phyloP scores from a whole-genome alignment of 2,329 filamentous ascomycete genomes.

The Botrytis fabae region DNA sequence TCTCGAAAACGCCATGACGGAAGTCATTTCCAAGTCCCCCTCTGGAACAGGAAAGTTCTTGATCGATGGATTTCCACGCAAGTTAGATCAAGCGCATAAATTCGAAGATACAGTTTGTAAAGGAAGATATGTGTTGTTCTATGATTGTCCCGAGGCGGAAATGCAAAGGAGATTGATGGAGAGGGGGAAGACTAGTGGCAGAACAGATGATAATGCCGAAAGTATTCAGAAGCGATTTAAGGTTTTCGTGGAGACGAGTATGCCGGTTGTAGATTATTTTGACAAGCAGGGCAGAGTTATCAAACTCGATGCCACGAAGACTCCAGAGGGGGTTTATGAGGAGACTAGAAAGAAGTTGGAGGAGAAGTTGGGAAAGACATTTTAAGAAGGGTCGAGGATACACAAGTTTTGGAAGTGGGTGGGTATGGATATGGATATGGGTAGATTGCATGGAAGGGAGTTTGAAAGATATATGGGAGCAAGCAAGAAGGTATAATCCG shows the following conservation, averaged over 20 bases:
- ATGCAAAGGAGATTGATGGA: slow-evolving; percentile 54
- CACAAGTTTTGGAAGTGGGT: not conserved
- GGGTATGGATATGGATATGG: slow-evolving; percentile 6
- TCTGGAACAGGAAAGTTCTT: slow-evolving; percentile 68
- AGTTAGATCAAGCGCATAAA: slow-evolving; percentile 93
- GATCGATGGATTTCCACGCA: slow-evolving; percentile 84
- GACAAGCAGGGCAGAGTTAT: slow-evolving; percentile 75
- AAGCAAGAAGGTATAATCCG: slow-evolving; percentile 14
- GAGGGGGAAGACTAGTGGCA: slow-evolving; percentile 52
- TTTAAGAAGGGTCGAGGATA: slow-evolving; percentile 38
- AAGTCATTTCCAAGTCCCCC: slow-evolving; percentile 56
- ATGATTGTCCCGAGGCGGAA: slow-evolving; percentile 85
- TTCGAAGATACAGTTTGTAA: slow-evolving; percentile 90
- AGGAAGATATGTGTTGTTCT: slow-evolving; percentile 85
- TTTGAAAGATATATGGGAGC: slow-evolving; percentile 19
- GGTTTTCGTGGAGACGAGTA: slow-evolving; percentile 92
- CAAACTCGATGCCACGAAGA: slow-evolving; percentile 70
- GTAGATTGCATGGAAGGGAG: not conserved
- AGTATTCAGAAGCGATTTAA: slow-evolving; percentile 95
- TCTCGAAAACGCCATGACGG: slow-evolving; percentile 89
- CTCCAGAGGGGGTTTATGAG: slow-evolving; percentile 62
- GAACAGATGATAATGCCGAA: slow-evolving; percentile 91
- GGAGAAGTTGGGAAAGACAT: slow-evolving; percentile 50
- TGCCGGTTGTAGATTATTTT: slow-evolving; percentile 92
- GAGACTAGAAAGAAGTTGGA: slow-evolving; percentile 53